These are phyloP conservation scores for Epichloe amarillans DNA, from an alignment of 2,329 filamentous ascomycete genomes.

Conservation along the genomic window DNA sequence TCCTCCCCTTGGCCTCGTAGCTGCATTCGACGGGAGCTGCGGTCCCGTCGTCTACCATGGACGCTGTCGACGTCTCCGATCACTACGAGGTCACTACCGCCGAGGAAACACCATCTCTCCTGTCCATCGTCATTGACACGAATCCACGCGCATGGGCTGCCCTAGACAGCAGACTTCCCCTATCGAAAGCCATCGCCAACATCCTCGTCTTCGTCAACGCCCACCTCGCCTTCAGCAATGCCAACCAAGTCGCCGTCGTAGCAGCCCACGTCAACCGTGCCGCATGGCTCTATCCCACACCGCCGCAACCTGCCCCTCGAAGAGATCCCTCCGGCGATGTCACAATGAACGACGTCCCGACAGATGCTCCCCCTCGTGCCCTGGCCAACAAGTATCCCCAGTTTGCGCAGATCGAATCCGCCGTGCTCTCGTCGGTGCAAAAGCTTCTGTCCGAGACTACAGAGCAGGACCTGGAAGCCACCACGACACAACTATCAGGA, in stretches of 20 bases:
- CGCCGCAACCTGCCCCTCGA: constrained; percentile 16
- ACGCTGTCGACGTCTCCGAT: constrained; percentile 42
- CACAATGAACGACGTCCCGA: constrained; percentile 39
- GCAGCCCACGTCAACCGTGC: constrained; percentile 80
- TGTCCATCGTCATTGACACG: constrained; percentile 86
- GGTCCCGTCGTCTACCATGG: constrained; percentile 27
- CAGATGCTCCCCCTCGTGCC: constrained; percentile 18
- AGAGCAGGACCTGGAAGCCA: constrained; percentile 49
- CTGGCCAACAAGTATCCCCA: constrained; percentile 85
- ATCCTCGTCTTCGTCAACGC: constrained; percentile 95
- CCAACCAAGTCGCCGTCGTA: constrained; percentile 84
- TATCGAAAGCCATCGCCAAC: constrained; percentile 74
- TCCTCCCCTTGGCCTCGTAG: constrained; percentile 18
- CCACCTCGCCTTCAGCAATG: constrained; percentile 84
- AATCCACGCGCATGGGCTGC: constrained; percentile 91
- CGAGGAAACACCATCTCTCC: constrained; percentile 60
- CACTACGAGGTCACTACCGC: constrained; percentile 44
- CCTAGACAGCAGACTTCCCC: constrained; percentile 58
- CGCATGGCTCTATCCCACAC: constrained; percentile 72
- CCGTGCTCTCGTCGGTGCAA: constrained; percentile 61
- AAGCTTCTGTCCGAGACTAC: constrained; percentile 60
- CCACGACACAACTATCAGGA: constrained; percentile 79
- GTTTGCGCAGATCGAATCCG: constrained; percentile 75
- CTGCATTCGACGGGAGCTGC: constrained; percentile 12
- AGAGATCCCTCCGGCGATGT: constrained; percentile 35